Conservation (phyloP, 169 alveolate species). For the Plasmodium fragile region DNA sequence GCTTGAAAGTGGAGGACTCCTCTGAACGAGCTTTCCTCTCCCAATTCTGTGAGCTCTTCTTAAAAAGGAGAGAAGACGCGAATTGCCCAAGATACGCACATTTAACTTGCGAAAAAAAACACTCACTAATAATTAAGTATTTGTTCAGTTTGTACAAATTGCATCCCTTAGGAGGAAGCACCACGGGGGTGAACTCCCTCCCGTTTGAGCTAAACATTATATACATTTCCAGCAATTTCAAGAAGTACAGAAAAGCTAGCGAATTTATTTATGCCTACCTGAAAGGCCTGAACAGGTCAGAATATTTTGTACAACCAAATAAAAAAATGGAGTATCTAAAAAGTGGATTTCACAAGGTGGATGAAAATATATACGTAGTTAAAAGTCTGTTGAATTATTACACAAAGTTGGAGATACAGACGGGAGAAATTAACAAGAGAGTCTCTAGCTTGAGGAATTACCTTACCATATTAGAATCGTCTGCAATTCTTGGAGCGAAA, state of each 20-base stretch:
- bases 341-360: constrained; percentile 40
- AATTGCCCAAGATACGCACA: neutral
- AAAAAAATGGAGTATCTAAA: neutral
- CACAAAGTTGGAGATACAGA: neutral
- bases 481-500: neutral
- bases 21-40: neutral
- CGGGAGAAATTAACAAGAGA: neutral
- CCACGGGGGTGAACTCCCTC: neutral
- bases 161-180: neutral
- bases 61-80: constrained; percentile 1
- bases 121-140: constrained; percentile 21
- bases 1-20: neutral
- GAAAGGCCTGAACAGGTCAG: constrained; percentile 7
- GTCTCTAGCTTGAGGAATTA: neutral
- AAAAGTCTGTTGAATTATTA: constrained; percentile 25
- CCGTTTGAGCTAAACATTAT: constrained; percentile 46
- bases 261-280: constrained; percentile 38
- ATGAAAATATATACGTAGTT: constrained; percentile 23
- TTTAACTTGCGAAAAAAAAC: neutral
- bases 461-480: constrained; percentile 4
- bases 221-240: constrained; percentile 19
- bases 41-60: constrained; percentile 28
- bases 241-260: constrained; percentile 1
- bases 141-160: constrained; percentile 7
- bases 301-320: neutral